phyloP scores from a whole-genome alignment of 2,329 filamentous ascomycete species.

The Penicillium expansum region DNA sequence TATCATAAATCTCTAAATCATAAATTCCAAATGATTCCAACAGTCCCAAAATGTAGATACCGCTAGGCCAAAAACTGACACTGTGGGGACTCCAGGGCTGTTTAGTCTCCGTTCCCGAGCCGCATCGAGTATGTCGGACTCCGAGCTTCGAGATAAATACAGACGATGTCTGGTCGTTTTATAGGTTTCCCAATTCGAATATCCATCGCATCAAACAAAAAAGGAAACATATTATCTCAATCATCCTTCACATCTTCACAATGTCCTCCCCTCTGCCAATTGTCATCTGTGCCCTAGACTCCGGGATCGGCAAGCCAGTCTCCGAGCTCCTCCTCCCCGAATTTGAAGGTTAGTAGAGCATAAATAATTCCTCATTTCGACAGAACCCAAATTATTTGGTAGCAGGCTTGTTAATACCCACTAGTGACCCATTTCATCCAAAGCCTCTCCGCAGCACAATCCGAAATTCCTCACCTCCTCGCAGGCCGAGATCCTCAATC shows the following conservation, averaged over 20 bases:
- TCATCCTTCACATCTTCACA: background rate
- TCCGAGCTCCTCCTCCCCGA: constrained; percentile 18
- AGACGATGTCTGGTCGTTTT: background rate
- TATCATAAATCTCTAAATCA: background rate
- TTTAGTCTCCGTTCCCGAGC: background rate
- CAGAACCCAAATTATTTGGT: too few species aligned
- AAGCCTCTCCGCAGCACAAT: constrained; percentile 14
- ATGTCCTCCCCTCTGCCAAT: constrained; percentile 19
- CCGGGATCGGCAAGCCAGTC: constrained; percentile 17
- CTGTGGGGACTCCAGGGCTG: background rate
- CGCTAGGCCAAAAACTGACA: background rate
- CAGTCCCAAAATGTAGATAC: background rate
- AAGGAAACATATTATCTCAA: too few species aligned
- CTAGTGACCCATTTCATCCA: constrained; percentile 28
- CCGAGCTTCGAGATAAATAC: constrained; percentile 3
- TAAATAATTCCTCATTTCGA: background rate
- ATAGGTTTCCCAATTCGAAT: background rate
- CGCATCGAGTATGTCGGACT: constrained; percentile 3
- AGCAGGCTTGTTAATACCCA: background rate
- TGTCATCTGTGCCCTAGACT: constrained; percentile 17
- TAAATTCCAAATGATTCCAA: background rate
- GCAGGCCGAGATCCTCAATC: too few species aligned
- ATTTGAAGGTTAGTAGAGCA: constrained; percentile 18
- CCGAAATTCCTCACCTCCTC: too few species aligned
- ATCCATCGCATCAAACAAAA: too few species aligned